Evolutionary conservation across 129 eudicot genomes (phyloP).

Genomic region (Tagetes erecta): DNA sequence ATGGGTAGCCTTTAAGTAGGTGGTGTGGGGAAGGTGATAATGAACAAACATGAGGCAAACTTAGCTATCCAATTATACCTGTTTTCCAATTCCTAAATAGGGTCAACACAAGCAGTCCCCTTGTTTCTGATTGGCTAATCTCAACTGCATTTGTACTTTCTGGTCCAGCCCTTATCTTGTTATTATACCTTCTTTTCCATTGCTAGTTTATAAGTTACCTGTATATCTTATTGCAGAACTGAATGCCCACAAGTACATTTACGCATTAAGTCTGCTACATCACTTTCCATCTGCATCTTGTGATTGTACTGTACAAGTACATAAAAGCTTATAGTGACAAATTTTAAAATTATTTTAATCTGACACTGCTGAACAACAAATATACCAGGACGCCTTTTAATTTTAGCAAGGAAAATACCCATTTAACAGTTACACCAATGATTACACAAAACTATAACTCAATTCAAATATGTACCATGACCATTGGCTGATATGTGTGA

Average conservation of each 20-base stretch:
- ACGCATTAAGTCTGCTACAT: slow-evolving; percentile 31
- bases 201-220: slow-evolving; percentile 24
- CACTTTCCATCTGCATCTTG: slow-evolving; percentile 29
- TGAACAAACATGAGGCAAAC: slow-evolving; percentile 27
- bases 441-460: background rate
- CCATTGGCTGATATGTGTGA: background rate
- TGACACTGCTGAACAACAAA: slow-evolving; percentile 7
- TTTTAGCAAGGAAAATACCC: background rate
- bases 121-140: slow-evolving; percentile 30
- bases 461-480: background rate
- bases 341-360: background rate
- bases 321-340: slow-evolving; percentile 22
- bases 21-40: slow-evolving; percentile 36
- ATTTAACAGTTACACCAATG: background rate
- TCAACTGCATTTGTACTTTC: slow-evolving; percentile 25
- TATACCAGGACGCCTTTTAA: background rate
- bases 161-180: slow-evolving; percentile 40
- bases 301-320: slow-evolving; percentile 32
- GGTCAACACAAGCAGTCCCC: slow-evolving; percentile 33
- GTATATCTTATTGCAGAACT: slow-evolving; percentile 35
- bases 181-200: slow-evolving; percentile 31
- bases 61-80: slow-evolving; percentile 10
- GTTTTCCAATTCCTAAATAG: slow-evolving; percentile 9
- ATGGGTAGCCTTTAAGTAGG: slow-evolving; percentile 18
- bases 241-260: slow-evolving; percentile 32